Base-by-base conservation (phyloP, 1,139 yeast species). In the Yamadazyma triangularis region DNA sequence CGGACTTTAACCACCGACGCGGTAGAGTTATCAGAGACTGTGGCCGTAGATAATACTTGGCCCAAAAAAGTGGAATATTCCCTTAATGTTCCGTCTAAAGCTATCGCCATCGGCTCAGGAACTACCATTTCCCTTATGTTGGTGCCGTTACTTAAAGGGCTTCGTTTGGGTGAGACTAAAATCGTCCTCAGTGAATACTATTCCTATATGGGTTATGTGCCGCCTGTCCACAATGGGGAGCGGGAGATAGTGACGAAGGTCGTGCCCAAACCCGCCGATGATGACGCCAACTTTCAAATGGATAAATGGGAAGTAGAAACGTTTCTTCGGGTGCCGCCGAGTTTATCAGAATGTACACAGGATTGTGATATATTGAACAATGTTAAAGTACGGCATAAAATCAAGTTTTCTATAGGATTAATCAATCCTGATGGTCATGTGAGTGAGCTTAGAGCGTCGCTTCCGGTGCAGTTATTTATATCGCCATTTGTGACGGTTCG, bases 1-100 rank as follows among this genome's bases (percentile, higher is more conserved):
- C 71, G 98, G 43, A 91, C 98, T 0, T 60, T 89, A 35, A 80
- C 95, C 0, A 75, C 95, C 1, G 97, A 89, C 56, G 77, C 95
- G 0, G 74, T 86, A 2, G 98, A 93, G 50, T 64, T 89, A 26
- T 73, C 93, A 0, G 97, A 91, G 57, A 87, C 97, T 0, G 85
- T 88, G 43, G 88, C 95, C 0, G 95, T 91, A 14, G 96, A 88
- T 50, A 91, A 91, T 53, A 81, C 91, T 0, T 93, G 99, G 99
- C 97, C 98, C 3, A 66, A 77, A 28, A 91, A 91, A 54, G 86
- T 91, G 28, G 97, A 93, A 48, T 91, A 91, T 56, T 76, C 91
- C 2, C 75, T 91, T 33, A 83, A 85, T 37, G 79, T 86, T 8
- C 96, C 97, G 0, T 70, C 89, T 11, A 81, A 85, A 50, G 96